A percentile compares a stretch with the other conserved stretches of the same genome.
Evolutionary conservation across 345 rosid genomes (phyloP).

Genomic region (Murraya paniculata): DNA sequence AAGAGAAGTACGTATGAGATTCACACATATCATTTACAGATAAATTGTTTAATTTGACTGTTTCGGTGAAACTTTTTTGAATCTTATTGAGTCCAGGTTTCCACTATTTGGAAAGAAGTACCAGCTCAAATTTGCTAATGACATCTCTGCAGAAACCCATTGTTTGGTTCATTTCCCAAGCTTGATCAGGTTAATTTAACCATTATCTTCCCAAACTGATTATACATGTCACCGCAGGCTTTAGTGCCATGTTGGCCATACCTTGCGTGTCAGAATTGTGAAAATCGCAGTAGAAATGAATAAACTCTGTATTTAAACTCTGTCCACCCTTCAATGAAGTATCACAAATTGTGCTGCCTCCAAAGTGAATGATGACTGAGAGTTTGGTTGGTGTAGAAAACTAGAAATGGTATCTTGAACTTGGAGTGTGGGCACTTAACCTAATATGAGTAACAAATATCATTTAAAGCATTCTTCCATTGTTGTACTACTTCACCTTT

Average conservation of each 20-base stretch:
- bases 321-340: background rate
- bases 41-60: background rate
- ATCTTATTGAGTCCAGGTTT: conserved; percentile 52
- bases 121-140: conserved; percentile 89
- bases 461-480: background rate
- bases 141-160: conserved; percentile 65
- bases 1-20: conserved; percentile 68
- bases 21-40: background rate
- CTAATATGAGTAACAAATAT: background rate
- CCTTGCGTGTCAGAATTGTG: background rate
- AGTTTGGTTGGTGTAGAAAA: background rate
- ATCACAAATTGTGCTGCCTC: conserved; percentile 4
- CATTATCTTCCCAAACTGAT: background rate
- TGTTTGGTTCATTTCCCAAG: conserved; percentile 99
- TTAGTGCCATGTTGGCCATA: background rate
- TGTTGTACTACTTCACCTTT: background rate
- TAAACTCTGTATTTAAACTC: background rate
- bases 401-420: background rate
- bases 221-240: background rate
- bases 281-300: background rate
- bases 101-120: conserved; percentile 92
- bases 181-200: conserved; percentile 64
- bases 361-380: background rate
- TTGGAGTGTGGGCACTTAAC: background rate
- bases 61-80: conserved; percentile 7